These are phyloP conservation scores for Euptelea pleiosperma DNA, from an alignment of 164 flowering plant species.

Conservation along the genomic window DNA sequence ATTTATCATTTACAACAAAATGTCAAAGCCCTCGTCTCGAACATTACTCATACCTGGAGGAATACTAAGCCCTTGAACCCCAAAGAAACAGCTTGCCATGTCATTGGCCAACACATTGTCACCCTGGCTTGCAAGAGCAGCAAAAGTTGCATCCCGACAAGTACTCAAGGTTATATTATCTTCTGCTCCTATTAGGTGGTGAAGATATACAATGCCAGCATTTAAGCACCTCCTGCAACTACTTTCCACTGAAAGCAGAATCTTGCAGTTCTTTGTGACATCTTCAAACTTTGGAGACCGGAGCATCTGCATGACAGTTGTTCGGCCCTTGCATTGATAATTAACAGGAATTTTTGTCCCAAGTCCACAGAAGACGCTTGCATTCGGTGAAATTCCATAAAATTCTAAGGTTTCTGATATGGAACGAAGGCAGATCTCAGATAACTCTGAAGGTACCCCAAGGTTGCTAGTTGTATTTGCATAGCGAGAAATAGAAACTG, in stretches of 20 bases:
- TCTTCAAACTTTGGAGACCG: conserved; percentile 62
- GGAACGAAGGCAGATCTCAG: conserved; percentile 58
- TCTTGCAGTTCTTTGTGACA: conserved; percentile 57
- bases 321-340: conserved; percentile 70
- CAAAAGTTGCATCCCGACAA: conserved; percentile 93
- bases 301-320: conserved; percentile 78
- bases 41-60: conserved; percentile 43
- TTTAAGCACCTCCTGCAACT: conserved; percentile 75
- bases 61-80: conserved; percentile 54
- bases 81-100: conserved; percentile 85
- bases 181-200: conserved; percentile 49
- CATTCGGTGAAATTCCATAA: conserved; percentile 72
- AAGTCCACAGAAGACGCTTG: conserved; percentile 69
- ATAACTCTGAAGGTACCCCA: conserved; percentile 65
- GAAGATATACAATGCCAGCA: conserved; percentile 71
- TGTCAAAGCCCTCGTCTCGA: background rate
- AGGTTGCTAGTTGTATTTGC: conserved; percentile 72
- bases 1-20: background rate
- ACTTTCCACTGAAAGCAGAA: conserved; percentile 45
- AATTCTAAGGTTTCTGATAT: conserved; percentile 64
- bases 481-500: conserved; percentile 75
- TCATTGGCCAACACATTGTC: conserved; percentile 45
- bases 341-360: conserved; percentile 79
- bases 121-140: conserved; percentile 75
- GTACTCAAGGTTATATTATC: conserved; percentile 78